Evolutionary conservation across 305 asterid genomes (phyloP), one percentile per base, ranked within the genome.

Genomic region (Fraxinus latifolia): DNA sequence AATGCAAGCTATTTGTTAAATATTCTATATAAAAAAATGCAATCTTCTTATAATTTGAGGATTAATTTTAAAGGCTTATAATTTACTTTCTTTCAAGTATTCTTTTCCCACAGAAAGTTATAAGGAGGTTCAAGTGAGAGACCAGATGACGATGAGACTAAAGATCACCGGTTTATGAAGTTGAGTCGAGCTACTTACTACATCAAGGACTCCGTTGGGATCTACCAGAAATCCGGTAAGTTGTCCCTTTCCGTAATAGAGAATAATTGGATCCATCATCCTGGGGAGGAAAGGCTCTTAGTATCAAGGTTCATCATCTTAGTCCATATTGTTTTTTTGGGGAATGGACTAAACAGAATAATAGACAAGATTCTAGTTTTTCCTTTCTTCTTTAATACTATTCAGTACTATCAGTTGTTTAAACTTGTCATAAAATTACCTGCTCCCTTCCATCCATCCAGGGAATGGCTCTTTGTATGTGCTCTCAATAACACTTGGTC

Each of bases 401-500:
- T 58, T 65, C 73, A 65, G 7, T 53, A 53, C 65, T 53, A 17
- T 53, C 65, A n/a, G 25, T n/a, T 53, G 65, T 53, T 65, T 23
- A 68, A 25, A 65, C 33, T 65, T 29, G 5, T 27, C 34, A 65
- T 4, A 77, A 60, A 67, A 74, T 62, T 47, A 92, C 99, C 98
- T 96, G 91, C 87, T 96, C 82, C 99, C 99, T 89, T 96, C 98
- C 91, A 96, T 96, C 99, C 99, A 96, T 84, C 98, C 98, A 0
- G 98, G 97, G 85, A 96, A 96, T 36, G 99, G 99, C 83, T 95
- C 99, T 81, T 81, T 91, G 80, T 89, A 92, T n/a, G 99, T 96
- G 96, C 99, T 96, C 87, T 96, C 98, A 19, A 96, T 93, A 44
- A 96, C 97, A 82, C 99, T 96, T 29, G 99, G 99, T 80, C 98